phyloP scores from a whole-genome alignment of 495 filamentous ascomycete genomes.

The Sporormia fimetaria region DNA sequence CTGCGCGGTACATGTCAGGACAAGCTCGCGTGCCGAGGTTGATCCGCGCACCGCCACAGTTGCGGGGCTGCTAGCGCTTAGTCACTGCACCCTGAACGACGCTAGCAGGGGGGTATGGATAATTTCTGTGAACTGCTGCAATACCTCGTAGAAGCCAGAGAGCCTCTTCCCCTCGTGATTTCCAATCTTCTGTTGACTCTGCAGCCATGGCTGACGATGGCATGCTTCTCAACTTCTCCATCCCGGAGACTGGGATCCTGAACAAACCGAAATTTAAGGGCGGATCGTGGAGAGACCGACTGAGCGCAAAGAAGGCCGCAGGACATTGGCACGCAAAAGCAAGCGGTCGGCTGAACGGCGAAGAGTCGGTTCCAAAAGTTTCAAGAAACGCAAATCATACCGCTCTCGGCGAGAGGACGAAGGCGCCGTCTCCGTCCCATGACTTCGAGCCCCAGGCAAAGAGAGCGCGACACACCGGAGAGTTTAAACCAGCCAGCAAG shows the following conservation, averaged over 20 bases:
- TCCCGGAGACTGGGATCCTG: conserved; percentile 45
- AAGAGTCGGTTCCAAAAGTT: not conserved
- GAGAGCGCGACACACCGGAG: conserved; percentile 22
- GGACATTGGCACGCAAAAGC: conserved; percentile 38
- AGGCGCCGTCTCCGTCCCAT: conserved; percentile 9
- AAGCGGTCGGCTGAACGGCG: conserved; percentile 5
- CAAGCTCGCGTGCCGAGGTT: conserved; percentile 13
- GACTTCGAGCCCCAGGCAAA: conserved; percentile 23
- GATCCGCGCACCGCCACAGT: not conserved
- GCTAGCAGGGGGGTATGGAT: no score
- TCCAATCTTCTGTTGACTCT: not conserved
- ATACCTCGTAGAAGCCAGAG: not conserved
- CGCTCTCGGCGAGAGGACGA: conserved; percentile 9
- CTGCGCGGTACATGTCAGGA: conserved; percentile 14
- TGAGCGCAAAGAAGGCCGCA: conserved; percentile 64
- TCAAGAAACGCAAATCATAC: conserved; percentile 13
- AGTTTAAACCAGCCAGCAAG: conserved; percentile 14
- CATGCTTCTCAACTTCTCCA: conserved; percentile 83
- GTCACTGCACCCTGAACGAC: not conserved
- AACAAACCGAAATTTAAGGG: conserved; percentile 66
- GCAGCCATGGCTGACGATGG: conserved; percentile 79
- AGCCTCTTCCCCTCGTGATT: not conserved
- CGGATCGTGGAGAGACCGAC: conserved; percentile 80
- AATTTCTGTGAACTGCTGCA: not conserved
- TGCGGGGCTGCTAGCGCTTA: not conserved